Evolutionary conservation across 2,329 filamentous ascomycete species (phyloP).

Genomic region (Chaetomium strumarium): DNA sequence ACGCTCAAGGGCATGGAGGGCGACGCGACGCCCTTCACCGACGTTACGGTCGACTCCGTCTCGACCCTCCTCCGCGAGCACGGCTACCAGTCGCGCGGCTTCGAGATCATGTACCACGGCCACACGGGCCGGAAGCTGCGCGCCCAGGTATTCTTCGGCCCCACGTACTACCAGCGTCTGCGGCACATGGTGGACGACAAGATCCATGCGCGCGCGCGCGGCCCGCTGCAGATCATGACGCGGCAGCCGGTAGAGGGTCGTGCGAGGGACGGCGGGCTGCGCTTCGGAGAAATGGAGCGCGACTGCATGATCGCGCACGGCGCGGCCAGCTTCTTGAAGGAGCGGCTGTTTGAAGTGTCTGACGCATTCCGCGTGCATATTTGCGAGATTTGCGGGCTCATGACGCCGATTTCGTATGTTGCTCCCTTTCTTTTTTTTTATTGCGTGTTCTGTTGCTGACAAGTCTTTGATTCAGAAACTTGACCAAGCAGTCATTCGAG

Average conservation of each 20-base stretch:
- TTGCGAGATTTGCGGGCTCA: conserved; percentile 96
- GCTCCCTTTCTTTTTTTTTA: neutral
- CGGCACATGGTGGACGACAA: conserved; percentile 99
- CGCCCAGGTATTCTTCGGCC: conserved; percentile 92
- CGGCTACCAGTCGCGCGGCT: conserved; percentile 94
- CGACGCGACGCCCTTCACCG: conserved; percentile 95
- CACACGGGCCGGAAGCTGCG: conserved; percentile 92
- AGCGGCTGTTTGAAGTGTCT: conserved; percentile 93
- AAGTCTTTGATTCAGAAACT: conserved; percentile 53
- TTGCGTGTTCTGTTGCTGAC: conserved; percentile 29
- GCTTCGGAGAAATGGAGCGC: conserved; percentile 99
- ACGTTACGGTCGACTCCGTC: conserved; percentile 91
- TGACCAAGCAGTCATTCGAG: conserved; percentile 93
- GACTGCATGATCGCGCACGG: conserved; percentile 99
- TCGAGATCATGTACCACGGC: conserved; percentile 98
- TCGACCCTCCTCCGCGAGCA: conserved; percentile 80
- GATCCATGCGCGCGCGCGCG: conserved; percentile 97
- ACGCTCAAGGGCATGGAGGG: conserved; percentile 91
- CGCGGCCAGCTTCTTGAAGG: conserved; percentile 93
- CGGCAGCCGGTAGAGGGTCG: conserved; percentile 97
- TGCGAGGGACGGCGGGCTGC: conserved; percentile 92
- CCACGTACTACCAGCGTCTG: conserved; percentile 97
- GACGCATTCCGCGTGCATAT: conserved; percentile 98
- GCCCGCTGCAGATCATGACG: conserved; percentile 94
- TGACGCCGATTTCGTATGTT: conserved; percentile 98